These are phyloP conservation scores for Colletotrichum higginsianum DNA, from an alignment of 2,329 filamentous ascomycete species.

Conservation along the genomic window DNA sequence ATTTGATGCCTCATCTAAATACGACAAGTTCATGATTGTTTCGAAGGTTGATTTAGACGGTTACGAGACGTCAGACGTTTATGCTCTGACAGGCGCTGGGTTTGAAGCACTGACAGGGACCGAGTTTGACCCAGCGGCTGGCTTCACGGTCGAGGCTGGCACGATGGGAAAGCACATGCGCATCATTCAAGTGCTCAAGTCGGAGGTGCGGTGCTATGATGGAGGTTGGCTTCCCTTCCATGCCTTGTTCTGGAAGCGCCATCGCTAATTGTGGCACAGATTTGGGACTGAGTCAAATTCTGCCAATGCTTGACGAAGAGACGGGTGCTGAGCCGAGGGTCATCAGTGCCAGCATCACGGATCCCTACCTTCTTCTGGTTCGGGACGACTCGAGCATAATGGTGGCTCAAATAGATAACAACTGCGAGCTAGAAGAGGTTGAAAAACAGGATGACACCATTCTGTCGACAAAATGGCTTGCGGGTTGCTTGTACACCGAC, in stretches of 20 bases:
- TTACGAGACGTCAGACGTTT: slow-evolving; percentile 84
- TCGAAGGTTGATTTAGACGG: slow-evolving; percentile 79
- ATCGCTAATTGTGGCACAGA: slow-evolving; percentile 64
- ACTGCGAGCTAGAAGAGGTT: slow-evolving; percentile 88
- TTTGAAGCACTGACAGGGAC: slow-evolving; percentile 84
- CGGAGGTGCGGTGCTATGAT: slow-evolving; percentile 92
- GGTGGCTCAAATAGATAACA: slow-evolving; percentile 83
- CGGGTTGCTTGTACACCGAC: slow-evolving; percentile 88
- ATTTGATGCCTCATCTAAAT: slow-evolving; percentile 72
- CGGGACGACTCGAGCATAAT: slow-evolving; percentile 87
- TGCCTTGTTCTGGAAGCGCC: not conserved
- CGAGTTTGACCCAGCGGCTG: slow-evolving; percentile 93
- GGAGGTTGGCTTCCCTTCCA: slow-evolving; percentile 72
- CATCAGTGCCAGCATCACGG: slow-evolving; percentile 85
- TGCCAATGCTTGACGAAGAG: slow-evolving; percentile 93
- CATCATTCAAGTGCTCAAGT: slow-evolving; percentile 89
- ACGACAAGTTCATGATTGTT: slow-evolving; percentile 87
- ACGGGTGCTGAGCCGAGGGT: slow-evolving; percentile 85
- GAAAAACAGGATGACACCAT: slow-evolving; percentile 73
- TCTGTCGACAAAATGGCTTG: slow-evolving; percentile 79
- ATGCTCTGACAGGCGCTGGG: slow-evolving; percentile 79
- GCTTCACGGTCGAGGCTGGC: slow-evolving; percentile 87
- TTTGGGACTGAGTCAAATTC: slow-evolving; percentile 89
- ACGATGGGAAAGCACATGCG: slow-evolving; percentile 85
- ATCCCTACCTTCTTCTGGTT: slow-evolving; percentile 87